These are phyloP conservation scores for Xylariaceae sp. DNA, from an alignment of 2,329 filamentous ascomycete genomes.

Conservation along the genomic window DNA sequence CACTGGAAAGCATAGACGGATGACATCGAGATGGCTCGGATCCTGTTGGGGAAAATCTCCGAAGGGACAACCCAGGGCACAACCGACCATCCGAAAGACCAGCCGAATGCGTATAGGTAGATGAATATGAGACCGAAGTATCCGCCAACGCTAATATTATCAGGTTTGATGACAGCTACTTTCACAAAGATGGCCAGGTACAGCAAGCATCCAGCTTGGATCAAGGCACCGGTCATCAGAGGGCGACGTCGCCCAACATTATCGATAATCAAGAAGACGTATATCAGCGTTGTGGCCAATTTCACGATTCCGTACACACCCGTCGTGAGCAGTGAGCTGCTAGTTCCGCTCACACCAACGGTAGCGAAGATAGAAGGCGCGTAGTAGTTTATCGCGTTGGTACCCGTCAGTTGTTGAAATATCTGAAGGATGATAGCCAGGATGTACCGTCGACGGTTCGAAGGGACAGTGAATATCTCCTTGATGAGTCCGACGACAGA, in stretches of 20 bases:
- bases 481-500: too few species aligned
- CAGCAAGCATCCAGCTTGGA: conserved; percentile 62
- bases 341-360: conserved; percentile 56
- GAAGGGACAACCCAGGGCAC: conserved; percentile 73
- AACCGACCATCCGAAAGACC: conserved; percentile 69
- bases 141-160: conserved; percentile 37
- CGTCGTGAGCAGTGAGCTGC: conserved; percentile 56
- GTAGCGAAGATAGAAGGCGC: conserved; percentile 60
- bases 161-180: conserved; percentile 36
- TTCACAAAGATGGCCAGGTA: conserved; percentile 60
- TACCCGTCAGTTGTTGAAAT: conserved; percentile 69
- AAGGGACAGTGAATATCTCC: background rate
- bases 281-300: conserved; percentile 57
- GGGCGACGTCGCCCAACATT: conserved; percentile 56
- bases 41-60: conserved; percentile 72
- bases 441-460: background rate
- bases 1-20: conserved; percentile 69
- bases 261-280: conserved; percentile 61
- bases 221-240: conserved; percentile 53
- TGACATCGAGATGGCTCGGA: conserved; percentile 63
- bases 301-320: conserved; percentile 65
- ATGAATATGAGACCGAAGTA: conserved; percentile 67
- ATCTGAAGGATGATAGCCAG: conserved; percentile 70
- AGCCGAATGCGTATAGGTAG: conserved; percentile 70
- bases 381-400: conserved; percentile 66